These are phyloP conservation scores for Fusarium sp. DNA, from an alignment of 2,329 filamentous ascomycete genomes.

Conservation along the genomic window DNA sequence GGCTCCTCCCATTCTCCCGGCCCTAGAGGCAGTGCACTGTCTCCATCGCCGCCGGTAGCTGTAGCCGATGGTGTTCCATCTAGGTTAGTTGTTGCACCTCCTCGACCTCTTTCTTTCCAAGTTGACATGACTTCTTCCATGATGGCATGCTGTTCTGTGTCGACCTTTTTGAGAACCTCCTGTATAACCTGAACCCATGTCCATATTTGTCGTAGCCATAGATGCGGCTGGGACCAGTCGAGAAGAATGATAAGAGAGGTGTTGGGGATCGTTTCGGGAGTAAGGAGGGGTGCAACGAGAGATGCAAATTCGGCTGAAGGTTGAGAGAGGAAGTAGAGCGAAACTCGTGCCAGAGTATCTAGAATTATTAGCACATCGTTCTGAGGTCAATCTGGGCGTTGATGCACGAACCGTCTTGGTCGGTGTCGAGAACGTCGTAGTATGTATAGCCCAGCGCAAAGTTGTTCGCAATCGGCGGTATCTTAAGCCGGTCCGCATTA, in stretches of 20 bases:
- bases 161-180: conserved; percentile 77
- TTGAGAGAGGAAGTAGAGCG: conserved; percentile 86
- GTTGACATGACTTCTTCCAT: conserved; percentile 87
- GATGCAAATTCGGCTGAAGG: conserved; percentile 84
- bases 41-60: conserved; percentile 63
- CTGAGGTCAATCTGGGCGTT: neutral
- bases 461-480: conserved; percentile 85
- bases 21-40: conserved; percentile 79
- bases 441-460: conserved; percentile 96
- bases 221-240: conserved; percentile 94
- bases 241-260: conserved; percentile 91
- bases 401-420: conserved; percentile 80
- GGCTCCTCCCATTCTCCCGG: conserved; percentile 95
- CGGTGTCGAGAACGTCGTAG: conserved; percentile 90
- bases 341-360: conserved; percentile 92
- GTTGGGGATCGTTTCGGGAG: conserved; percentile 82
- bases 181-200: conserved; percentile 89
- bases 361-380: conserved; percentile 32
- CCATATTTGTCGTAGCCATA: conserved; percentile 87
- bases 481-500: conserved; percentile 66
- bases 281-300: conserved; percentile 85
- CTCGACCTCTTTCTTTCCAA: conserved; percentile 80
- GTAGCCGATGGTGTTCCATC: conserved; percentile 69
- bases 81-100: conserved; percentile 67
- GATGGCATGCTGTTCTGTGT: conserved; percentile 78